A percentile compares a stretch with the other conserved stretches of the same genome.
These are phyloP conservation scores for Penicillium sclerotigenum DNA, from an alignment of 2,329 filamentous ascomycete genomes.

Conservation along the genomic window DNA sequence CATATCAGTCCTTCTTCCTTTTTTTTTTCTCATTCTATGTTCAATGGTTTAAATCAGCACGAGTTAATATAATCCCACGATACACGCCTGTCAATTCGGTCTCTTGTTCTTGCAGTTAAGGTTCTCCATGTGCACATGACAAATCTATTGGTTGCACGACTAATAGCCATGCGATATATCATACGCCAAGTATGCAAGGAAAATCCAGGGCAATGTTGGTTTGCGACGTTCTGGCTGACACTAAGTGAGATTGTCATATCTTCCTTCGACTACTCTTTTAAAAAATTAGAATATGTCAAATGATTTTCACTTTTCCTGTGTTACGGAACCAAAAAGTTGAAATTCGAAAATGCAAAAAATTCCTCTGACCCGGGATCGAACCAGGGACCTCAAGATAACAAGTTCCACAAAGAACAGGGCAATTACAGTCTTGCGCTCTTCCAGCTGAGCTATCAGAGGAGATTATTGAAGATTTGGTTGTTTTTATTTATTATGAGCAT, in stretches of 20 bases:
- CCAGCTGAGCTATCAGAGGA: conserved; percentile 1
- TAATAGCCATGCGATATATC: background rate
- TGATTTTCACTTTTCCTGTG: too few species aligned
- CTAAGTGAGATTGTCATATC: too few species aligned
- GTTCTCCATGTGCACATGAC: background rate
- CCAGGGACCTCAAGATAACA: conserved; percentile 1
- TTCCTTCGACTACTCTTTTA: too few species aligned
- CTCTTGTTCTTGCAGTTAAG: background rate
- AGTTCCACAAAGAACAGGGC: background rate
- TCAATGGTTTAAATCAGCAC: background rate
- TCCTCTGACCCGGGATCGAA: conserved; percentile 2
- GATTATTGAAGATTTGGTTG: too few species aligned
- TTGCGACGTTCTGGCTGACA: too few species aligned
- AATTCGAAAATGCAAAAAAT: background rate
- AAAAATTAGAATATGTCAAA: too few species aligned
- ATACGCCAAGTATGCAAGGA: too few species aligned
- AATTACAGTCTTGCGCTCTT: conserved; percentile 3
- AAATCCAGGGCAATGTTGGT: too few species aligned
- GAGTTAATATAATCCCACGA: conserved; percentile 8
- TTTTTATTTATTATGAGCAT: too few species aligned
- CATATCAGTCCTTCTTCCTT: background rate
- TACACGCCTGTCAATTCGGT: background rate
- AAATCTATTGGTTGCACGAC: background rate
- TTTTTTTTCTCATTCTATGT: conserved; percentile 2
- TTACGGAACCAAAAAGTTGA: too few species aligned